Base-by-base conservation (phyloP, 2,329 filamentous ascomycete species). In the Zasmidium citrigriseum region DNA sequence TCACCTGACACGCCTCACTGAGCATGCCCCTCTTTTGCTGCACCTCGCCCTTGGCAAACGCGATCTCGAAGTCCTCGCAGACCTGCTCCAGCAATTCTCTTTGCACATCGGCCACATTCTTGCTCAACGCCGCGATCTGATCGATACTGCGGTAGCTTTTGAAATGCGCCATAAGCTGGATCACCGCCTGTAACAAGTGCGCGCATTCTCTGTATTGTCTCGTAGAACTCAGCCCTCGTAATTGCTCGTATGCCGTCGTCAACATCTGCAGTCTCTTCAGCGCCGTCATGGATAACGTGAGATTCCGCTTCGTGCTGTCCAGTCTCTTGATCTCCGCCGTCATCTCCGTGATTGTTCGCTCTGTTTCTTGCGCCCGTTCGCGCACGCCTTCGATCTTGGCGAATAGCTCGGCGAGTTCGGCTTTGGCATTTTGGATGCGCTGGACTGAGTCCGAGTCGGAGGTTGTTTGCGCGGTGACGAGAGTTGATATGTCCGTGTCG, bases 81-180 rank as follows among this genome's bases (percentile, higher is more conserved):
- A 99, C 89, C 76, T 99, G 95, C 78, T 99, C 95, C 57, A 97
- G 79, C 58, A 99, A 78, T 74, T 97, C 93, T 60, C 93, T 82
- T 77, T 99, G 95, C 63, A 99, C 82, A 68, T 98, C 95, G 4
- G 92, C 89, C 34, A 99, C 95, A 68, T 96, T 96, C 52, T 91
- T 87, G 72, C 91, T 96, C 63, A 99, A 81, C 0, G 90, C 90
- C 24, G 95, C 95, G 72, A 99, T 98, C 81, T 99, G 95, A 73
- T 98, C 93, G 67, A 99, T 98, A 68, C 92, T 96, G 59, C 95
- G 83, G 75, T 98, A 99, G 75, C 91, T 96, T 78, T 96, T 96
- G 83, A 99, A 99, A 77, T 99, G 93, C 66, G 90, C 90, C 90
- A 98, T 97, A 47, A 99, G 86, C 82, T 99, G 95, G 58, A 99